These are phyloP conservation scores for Alternaria dauci DNA, from an alignment of 2,329 filamentous ascomycete species.

Conservation along the genomic window DNA sequence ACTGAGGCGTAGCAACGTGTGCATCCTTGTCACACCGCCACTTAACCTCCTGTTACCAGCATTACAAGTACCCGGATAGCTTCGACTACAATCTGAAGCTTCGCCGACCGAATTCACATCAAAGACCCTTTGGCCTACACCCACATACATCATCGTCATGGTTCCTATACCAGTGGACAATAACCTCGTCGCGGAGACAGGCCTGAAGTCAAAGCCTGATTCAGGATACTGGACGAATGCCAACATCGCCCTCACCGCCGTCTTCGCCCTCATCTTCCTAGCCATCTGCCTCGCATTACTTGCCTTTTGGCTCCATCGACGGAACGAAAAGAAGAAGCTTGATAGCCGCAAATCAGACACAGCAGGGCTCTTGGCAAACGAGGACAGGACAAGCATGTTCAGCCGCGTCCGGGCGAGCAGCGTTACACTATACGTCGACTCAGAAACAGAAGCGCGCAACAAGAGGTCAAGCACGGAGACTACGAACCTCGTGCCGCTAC, in stretches of 20 bases:
- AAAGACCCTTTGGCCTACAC: not conserved
- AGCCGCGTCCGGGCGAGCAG: conserved; percentile 39
- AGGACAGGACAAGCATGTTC: conserved; percentile 48
- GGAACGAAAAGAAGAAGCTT: conserved; percentile 38
- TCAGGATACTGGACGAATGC: conserved; percentile 34
- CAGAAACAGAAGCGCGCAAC: conserved; percentile 26
- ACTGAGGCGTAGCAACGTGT: conserved; percentile 26
- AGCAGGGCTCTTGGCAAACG: conserved; percentile 37
- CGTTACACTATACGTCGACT: conserved; percentile 42
- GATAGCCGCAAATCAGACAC: conserved; percentile 30
- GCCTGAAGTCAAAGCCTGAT: conserved; percentile 18
- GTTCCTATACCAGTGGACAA: conserved; percentile 37
- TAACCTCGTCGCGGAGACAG: conserved; percentile 16
- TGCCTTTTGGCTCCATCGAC: conserved; percentile 33
- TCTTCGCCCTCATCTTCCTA: conserved; percentile 38
- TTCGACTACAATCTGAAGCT: not conserved
- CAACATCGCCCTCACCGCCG: conserved; percentile 37
- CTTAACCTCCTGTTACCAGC: conserved; percentile 14
- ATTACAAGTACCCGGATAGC: not conserved
- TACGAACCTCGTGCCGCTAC: conserved; percentile 37
- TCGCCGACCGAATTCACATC: not conserved
- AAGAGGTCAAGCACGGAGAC: conserved; percentile 36
- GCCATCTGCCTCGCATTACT: conserved; percentile 29
- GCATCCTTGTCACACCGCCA: conserved; percentile 17
- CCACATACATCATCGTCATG: conserved; percentile 23